These are phyloP conservation scores for Phialemoniopsis sp. DNA, from an alignment of 2,329 filamentous ascomycete species.

Conservation along the genomic window DNA sequence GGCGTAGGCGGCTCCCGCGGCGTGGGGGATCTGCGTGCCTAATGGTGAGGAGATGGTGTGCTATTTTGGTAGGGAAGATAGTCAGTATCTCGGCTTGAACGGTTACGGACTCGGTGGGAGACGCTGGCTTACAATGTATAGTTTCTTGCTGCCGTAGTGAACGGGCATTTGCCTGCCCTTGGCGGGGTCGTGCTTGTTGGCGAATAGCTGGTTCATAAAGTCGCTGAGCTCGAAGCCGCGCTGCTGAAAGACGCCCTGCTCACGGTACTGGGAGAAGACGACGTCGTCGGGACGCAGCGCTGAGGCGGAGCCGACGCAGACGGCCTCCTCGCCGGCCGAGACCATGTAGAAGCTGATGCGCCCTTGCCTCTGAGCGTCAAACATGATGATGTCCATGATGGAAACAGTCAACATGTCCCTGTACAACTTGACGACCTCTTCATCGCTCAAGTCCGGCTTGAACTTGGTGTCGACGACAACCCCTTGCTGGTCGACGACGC, in stretches of 20 bases:
- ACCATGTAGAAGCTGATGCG: conserved; percentile 97
- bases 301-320: conserved; percentile 83
- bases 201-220: conserved; percentile 95
- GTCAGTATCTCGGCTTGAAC: neutral
- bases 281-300: conserved; percentile 82
- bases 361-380: conserved; percentile 94
- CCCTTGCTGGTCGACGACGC: conserved; percentile 86
- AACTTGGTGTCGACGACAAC: conserved; percentile 72
- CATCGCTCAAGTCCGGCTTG: conserved; percentile 64
- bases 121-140: conserved; percentile 72
- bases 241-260: conserved; percentile 86
- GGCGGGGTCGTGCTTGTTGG: conserved; percentile 76
- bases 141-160: conserved; percentile 81
- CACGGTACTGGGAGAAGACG: conserved; percentile 90
- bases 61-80: conserved; percentile 24
- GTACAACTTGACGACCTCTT: conserved; percentile 55
- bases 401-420: conserved; percentile 64
- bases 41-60: conserved; percentile 76
- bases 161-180: conserved; percentile 94
- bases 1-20: conserved; percentile 73
- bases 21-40: conserved; percentile 77
- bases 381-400: conserved; percentile 97
- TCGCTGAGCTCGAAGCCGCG: conserved; percentile 81
- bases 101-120: no score
- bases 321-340: conserved; percentile 89